phyloP scores from a whole-genome alignment of 495 filamentous ascomycete genomes.

The Xylaria cubensis region DNA sequence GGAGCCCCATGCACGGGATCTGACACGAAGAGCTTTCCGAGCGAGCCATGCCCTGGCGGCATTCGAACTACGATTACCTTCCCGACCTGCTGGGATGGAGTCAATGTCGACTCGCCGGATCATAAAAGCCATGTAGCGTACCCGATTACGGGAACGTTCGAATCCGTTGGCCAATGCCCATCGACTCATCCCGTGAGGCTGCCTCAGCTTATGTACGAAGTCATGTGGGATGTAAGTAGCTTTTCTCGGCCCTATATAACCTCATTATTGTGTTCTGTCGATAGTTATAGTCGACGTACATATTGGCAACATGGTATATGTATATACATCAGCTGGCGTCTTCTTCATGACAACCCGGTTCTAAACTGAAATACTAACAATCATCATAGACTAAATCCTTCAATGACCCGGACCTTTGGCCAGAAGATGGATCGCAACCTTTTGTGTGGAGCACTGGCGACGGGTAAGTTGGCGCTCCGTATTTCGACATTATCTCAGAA shows the following conservation, averaged over 20 bases:
- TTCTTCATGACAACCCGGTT: not conserved
- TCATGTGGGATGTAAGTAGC: constrained; percentile 49
- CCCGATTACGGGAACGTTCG: constrained; percentile 41
- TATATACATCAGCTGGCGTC: not conserved
- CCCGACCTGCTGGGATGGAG: constrained; percentile 51
- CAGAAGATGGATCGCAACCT: constrained; percentile 48
- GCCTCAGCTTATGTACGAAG: constrained; percentile 51
- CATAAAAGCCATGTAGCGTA: constrained; percentile 49
- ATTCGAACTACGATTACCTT: constrained; percentile 51
- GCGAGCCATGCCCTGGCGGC: constrained; percentile 32
- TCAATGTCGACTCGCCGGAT: constrained; percentile 48
- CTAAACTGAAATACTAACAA: not conserved
- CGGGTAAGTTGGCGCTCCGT: constrained; percentile 32
- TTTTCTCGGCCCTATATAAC: not conserved
- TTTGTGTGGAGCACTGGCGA: constrained; percentile 54
- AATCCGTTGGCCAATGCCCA: constrained; percentile 41
- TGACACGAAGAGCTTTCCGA: constrained; percentile 36
- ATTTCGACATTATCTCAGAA: not conserved
- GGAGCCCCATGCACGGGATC: constrained; percentile 38
- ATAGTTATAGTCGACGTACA: not conserved
- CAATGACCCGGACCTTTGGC: constrained; percentile 49
- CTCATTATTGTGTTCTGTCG: constrained; percentile 24
- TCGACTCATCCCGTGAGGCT: constrained; percentile 45
- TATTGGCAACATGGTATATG: not conserved
- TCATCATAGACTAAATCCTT: constrained; percentile 43